These are phyloP conservation scores for Pleurotus salmoneostramineus DNA, from an alignment of 768 basidiomycete genomes.

Conservation along the genomic window DNA sequence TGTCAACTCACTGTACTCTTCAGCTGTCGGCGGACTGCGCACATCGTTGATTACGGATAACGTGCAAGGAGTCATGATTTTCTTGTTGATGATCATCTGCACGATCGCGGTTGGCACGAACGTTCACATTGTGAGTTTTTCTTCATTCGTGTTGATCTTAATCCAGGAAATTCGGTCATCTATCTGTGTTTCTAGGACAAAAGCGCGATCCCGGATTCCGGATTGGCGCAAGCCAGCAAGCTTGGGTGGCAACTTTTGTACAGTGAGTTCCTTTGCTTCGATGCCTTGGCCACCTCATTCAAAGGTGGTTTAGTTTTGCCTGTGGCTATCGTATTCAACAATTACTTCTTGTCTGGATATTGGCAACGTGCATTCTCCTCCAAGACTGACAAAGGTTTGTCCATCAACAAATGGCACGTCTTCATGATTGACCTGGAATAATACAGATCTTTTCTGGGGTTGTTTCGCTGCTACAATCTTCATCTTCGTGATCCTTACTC, in stretches of 20 bases:
- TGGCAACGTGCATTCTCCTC: conserved; percentile 8
- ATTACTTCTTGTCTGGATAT: conserved; percentile 3
- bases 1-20: background rate
- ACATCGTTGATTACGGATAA: conserved; percentile 3
- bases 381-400: conserved; percentile 2
- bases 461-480: conserved; percentile 3
- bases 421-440: no score
- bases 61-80: conserved; percentile 4
- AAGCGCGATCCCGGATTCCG: background rate
- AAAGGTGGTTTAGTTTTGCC: background rate
- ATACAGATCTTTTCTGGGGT: conserved; percentile 2
- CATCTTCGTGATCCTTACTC: conserved; percentile 4
- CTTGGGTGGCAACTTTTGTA: conserved; percentile 6
- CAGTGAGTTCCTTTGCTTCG: background rate
- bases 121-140: background rate
- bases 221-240: background rate
- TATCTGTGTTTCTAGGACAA: background rate
- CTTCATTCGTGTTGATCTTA: no score
- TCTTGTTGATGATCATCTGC: conserved; percentile 4
- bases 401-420: background rate
- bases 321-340: conserved; percentile 5
- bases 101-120: conserved; percentile 3
- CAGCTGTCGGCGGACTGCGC: conserved; percentile 4
- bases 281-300: background rate
- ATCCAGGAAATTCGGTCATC: background rate